These are phyloP conservation scores for Lathyrus tuberosus DNA, from an alignment of 306 rosid species.

Conservation along the genomic window DNA sequence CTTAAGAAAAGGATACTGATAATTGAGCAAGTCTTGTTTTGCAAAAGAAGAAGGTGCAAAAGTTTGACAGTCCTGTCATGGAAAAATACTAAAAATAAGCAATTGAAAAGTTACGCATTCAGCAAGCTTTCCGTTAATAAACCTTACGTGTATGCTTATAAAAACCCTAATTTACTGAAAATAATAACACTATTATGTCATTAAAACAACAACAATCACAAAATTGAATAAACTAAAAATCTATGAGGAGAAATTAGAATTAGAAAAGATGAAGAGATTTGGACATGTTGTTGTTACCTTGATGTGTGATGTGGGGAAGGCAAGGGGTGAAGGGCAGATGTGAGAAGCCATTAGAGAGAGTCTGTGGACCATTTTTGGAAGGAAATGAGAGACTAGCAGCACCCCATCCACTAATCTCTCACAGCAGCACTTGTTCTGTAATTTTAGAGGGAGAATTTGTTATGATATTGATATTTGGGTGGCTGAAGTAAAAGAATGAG, in stretches of 20 bases:
- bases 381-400: conserved; percentile 41
- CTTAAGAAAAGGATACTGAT: conserved; percentile 51
- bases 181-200: no score
- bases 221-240: not conserved
- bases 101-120: conserved; percentile 14
- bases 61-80: conserved; percentile 58
- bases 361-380: conserved; percentile 45
- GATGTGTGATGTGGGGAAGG: conserved; percentile 29
- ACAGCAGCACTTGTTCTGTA: conserved; percentile 25
- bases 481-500: conserved; percentile 14
- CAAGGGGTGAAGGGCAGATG: conserved; percentile 60
- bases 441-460: conserved; percentile 31
- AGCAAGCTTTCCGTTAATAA: not conserved
- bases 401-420: conserved; percentile 51
- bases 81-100: conserved; percentile 12
- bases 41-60: conserved; percentile 48
- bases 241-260: not conserved
- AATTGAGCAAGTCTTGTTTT: conserved; percentile 52
- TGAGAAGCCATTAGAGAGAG: conserved; percentile 76
- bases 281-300: conserved; percentile 51
- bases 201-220: no score
- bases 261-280: not conserved
- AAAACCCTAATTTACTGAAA: no score
- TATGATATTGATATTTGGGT: conserved; percentile 18
- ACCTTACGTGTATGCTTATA: no score